Conservation (phyloP, 345 rosid species). For the Lenwebbia sp. region DNA sequence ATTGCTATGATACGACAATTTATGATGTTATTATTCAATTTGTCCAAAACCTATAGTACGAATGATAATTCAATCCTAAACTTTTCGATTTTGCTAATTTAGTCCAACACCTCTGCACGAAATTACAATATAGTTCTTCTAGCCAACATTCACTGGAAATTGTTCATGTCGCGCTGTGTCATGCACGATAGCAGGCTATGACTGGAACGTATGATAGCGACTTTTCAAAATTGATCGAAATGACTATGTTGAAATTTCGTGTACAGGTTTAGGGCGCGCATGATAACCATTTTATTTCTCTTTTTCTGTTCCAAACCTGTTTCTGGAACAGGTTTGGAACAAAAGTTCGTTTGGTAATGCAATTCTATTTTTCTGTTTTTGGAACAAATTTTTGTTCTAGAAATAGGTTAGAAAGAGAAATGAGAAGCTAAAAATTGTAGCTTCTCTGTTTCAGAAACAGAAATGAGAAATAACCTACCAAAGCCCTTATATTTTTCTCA, state of each 20-base stretch:
- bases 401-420: too few species aligned
- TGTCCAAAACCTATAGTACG: accelerated
- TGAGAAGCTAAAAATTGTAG: too few species aligned
- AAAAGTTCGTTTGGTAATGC: too few species aligned
- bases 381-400: too few species aligned
- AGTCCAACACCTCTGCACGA: not conserved
- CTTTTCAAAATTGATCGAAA: not conserved
- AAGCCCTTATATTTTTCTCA: too few species aligned
- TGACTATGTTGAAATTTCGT: not conserved
- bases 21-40: not conserved
- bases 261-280: not conserved
- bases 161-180: accelerated
- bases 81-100: not conserved
- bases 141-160: not conserved
- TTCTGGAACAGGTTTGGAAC: too few species aligned
- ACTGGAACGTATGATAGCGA: not conserved
- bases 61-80: not conserved
- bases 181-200: not conserved
- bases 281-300: too few species aligned
- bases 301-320: too few species aligned
- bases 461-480: too few species aligned
- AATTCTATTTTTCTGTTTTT: too few species aligned
- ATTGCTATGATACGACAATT: not conserved
- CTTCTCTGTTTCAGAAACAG: too few species aligned
- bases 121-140: not conserved